These are phyloP conservation scores for Saccharomycopsis sp. DNA, from an alignment of 805 yeast genomes.

Conservation along the genomic window DNA sequence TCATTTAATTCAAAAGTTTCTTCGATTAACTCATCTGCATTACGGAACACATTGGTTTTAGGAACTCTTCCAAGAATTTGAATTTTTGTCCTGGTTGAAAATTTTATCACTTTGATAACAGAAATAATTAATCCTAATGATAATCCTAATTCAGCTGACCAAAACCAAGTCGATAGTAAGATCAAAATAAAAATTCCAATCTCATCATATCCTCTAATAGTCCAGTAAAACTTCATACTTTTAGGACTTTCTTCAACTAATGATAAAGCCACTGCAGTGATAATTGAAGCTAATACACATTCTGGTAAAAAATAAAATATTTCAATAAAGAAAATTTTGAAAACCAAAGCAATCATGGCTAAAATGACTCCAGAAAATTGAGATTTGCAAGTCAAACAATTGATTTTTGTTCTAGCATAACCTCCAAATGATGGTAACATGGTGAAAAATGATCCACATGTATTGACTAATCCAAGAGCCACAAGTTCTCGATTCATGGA, in stretches of 20 bases:
- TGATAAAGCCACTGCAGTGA: slow-evolving; percentile 33
- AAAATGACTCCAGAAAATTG: slow-evolving; percentile 18
- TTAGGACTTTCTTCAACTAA: slow-evolving; percentile 36
- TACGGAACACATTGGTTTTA: slow-evolving; percentile 24
- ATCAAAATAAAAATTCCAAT: slow-evolving; percentile 20
- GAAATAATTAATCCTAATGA: slow-evolving; percentile 28
- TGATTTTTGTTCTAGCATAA: slow-evolving; percentile 85
- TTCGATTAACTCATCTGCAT: slow-evolving; percentile 26
- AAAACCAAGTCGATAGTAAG: slow-evolving; percentile 18
- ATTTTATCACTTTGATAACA: slow-evolving; percentile 27
- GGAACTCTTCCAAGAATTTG: slow-evolving; percentile 33
- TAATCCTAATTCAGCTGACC: slow-evolving; percentile 32
- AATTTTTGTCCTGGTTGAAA: slow-evolving; percentile 33
- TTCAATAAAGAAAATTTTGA: slow-evolving; percentile 20
- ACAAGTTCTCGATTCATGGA: slow-evolving; percentile 86
- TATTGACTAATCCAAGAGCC: slow-evolving; percentile 72
- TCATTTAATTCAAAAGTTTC: slow-evolving; percentile 14
- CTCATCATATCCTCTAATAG: slow-evolving; percentile 32
- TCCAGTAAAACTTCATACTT: slow-evolving; percentile 34
- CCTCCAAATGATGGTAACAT: slow-evolving; percentile 93
- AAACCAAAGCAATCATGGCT: slow-evolving; percentile 19
- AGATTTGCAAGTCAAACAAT: slow-evolving; percentile 44
- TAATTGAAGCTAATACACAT: slow-evolving; percentile 35
- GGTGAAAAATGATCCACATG: slow-evolving; percentile 43
- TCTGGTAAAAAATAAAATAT: slow-evolving; percentile 33